phyloP scores from a whole-genome alignment of 768 basidiomycete genomes.

The Suillus americanus region DNA sequence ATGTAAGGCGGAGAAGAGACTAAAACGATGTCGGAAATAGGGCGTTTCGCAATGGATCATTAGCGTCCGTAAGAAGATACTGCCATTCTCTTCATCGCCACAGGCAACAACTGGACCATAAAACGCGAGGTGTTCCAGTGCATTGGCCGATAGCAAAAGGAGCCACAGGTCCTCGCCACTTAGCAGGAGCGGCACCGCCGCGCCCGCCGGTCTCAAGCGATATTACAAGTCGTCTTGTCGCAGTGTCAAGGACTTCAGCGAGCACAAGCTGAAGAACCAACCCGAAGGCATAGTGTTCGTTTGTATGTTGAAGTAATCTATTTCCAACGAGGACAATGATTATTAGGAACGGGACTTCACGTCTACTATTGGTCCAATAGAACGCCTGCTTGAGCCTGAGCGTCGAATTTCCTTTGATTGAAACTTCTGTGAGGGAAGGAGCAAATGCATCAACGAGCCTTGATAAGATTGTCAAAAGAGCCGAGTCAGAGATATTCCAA shows the following conservation, averaged over 20 bases:
- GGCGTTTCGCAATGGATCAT: constrained; percentile 18
- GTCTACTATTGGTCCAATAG: constrained; percentile 9
- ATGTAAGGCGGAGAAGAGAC: constrained; percentile 12
- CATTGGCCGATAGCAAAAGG: too few species aligned
- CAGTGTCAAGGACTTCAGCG: constrained; percentile 14
- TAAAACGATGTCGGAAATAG: constrained; percentile 16
- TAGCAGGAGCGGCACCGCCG: too few species aligned
- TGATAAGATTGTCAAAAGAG: constrained; percentile 7
- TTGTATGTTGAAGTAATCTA: neutral
- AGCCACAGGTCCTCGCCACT: too few species aligned
- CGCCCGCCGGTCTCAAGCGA: neutral
- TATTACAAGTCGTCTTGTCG: constrained; percentile 10
- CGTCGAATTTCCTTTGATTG: constrained; percentile 12
- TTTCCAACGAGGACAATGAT: constrained; percentile 13
- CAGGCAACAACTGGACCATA: too few species aligned
- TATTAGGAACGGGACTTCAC: constrained; percentile 13
- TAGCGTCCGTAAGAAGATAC: constrained; percentile 10
- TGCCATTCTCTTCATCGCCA: neutral
- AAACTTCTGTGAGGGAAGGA: constrained; percentile 13
- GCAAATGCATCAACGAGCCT: constrained; percentile 3
- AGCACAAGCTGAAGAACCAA: constrained; percentile 15
- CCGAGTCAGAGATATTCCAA: constrained; percentile 17
- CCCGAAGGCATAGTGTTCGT: neutral
- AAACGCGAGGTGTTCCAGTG: too few species aligned
- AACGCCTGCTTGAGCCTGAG: neutral